Evolutionary conservation across 257 asterid species (phyloP), one percentile per base, ranked within the genome.

Genomic region (Primulina eburnea): DNA sequence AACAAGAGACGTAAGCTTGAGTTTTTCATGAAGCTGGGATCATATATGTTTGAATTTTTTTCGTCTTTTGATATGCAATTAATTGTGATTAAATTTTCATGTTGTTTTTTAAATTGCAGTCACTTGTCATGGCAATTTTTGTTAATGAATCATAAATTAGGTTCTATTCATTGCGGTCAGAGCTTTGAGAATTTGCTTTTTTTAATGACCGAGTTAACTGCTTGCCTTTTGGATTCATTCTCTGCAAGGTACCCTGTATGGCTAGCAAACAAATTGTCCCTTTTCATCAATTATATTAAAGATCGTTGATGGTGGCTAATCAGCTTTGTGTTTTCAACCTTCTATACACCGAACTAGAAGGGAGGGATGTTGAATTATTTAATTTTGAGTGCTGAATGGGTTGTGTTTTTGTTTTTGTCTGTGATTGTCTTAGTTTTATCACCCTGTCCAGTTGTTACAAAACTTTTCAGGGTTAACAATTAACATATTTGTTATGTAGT

Each of bases 1-100:
- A 64, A 93, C 99, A 26, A 90, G 99, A 86, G 97, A 90, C 65
- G 98, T 90, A 81, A 84, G 95, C 73, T 60, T 53, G 33, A 30
- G 52, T 52, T 32, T 40, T 59, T 58, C 59, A 38, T 17, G 28
- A 70, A 35, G 21, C 70, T 16, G 63, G 55, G 40, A 37, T 61
- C 50, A 14, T 38, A 20, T 56, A 33, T 50, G 43, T 32, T 75
- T 38, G 8, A 57, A 35, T 11, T 32, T 53, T 26, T 30, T 35
- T 20, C 18, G 1, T 16, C 52, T 35, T 60, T 11, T 10, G 21
- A 26, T 62, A n/a, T 28, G 32, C 26, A 24, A 24, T 24, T 24
- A 18, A 73, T 8, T 65, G 38, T 60, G 34, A 60, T 55, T 60
- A 52, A 30, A 16, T 50, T 28, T 21, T 8, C 4, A 29, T 47